Evolutionary conservation across 352 stramenopile species (phyloP).

Genomic region (Thraustochytrium sp.): DNA sequence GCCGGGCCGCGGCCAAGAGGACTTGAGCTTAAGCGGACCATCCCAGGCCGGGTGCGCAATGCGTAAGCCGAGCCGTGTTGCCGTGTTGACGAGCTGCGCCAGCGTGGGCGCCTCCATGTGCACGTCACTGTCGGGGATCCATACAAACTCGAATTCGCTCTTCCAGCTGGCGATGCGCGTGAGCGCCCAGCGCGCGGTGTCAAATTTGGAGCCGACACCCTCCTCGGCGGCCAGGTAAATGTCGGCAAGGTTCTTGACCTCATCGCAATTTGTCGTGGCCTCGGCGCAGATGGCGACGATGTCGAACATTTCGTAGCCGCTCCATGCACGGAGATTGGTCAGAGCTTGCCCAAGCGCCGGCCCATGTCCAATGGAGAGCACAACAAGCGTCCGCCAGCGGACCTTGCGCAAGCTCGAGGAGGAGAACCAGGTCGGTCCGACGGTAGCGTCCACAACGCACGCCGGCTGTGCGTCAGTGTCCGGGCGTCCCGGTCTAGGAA

Average conservation of each 20-base stretch:
- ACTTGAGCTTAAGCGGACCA: too few relatives aligned
- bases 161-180: neutral
- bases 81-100: neutral
- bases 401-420: neutral
- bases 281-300: neutral
- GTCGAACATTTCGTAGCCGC: neutral
- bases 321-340: neutral
- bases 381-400: neutral
- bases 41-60: conserved; percentile 5
- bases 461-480: neutral
- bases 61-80: neutral
- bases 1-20: too few relatives aligned
- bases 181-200: neutral
- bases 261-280: neutral
- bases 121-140: neutral
- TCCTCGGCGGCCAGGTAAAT: neutral
- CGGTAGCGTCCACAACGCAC: neutral
- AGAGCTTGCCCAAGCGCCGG: neutral
- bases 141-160: conserved; percentile 27
- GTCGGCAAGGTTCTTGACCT: neutral
- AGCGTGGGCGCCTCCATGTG: neutral
- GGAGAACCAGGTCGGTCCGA: neutral
- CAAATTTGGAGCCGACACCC: neutral
- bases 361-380: neutral
- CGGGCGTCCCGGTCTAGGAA: too few relatives aligned